Evolutionary conservation across 192 early-diverging fungal species (phyloP), one percentile per base, ranked within the genome.

Genomic region (Bifiguratus adelaidae): DNA sequence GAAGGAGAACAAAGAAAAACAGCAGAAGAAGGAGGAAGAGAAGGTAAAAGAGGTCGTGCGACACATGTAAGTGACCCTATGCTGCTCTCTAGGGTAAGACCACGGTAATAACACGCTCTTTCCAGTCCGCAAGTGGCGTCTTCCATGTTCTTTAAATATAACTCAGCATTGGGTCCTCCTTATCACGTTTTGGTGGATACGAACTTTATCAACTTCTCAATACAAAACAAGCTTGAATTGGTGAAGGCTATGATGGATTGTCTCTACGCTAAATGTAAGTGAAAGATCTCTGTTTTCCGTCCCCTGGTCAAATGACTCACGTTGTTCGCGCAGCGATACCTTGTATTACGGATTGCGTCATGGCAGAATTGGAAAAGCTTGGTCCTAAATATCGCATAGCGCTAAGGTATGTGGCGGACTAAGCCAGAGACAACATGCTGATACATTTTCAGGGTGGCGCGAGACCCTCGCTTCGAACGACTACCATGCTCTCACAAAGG

Each of bases 161-260:
- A 99, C 61, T 78, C 86, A 19, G 86, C 89, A 25, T 71, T 99
- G 3, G 91, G 88, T 2, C 96, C 96, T 29, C 96, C 96, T 12
- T 99, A 99, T 67, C 85, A 90, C 51, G 77, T 99, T 18, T 65
- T 99, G 8, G 81, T 99, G 28, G 96, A 99, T 68, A 97, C 96
- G 56, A 99, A 99, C 64, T 99, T 99, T 46, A 97, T 99, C 77
- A 99, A 99, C 74, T 96, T 99, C 60, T 88, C 92, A 8, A 90
- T 99, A 56, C 94, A 95, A 62, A 99, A 99, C 76, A 95, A 97
- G 59, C 77, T 99, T 21, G 96, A 99, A 60, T 70, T 95, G 23
- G 78, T 96, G 23, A 86, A 93, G 45, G 82, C 89, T 15, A 93
- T 95, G 91, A 97, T 99, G 95, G 92, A 99, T 63, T 99, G 93